Evolutionary conservation across 495 filamentous ascomycete species (phyloP).

Genomic region (Lasiosphaeria miniovina): DNA sequence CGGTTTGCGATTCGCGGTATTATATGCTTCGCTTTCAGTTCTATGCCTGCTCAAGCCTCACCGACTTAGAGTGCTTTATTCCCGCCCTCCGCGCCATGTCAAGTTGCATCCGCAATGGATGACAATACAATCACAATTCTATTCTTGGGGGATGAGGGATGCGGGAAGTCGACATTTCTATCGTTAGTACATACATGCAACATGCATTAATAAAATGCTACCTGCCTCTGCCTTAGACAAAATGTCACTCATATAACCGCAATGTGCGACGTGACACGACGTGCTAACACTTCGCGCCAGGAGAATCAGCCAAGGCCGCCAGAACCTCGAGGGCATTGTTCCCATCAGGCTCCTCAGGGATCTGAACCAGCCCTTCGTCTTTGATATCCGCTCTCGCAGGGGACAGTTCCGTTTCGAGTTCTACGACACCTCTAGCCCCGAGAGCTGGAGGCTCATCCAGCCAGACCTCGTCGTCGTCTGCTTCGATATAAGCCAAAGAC

Average conservation of each 20-base stretch:
- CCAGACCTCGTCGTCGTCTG: conserved; percentile 76
- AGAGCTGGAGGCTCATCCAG: conserved; percentile 67
- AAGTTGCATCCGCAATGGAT: conserved; percentile 33
- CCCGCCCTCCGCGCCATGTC: not conserved
- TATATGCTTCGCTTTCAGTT: too few relatives aligned
- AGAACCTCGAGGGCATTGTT: conserved; percentile 31
- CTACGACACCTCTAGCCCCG: conserved; percentile 74
- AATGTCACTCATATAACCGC: too few relatives aligned
- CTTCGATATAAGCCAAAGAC: conserved; percentile 72
- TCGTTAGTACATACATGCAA: conserved; percentile 55
- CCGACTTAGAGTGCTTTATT: not conserved
- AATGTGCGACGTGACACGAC: not conserved
- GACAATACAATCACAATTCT: conserved; percentile 61
- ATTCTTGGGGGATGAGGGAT: conserved; percentile 73
- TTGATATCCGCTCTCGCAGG: conserved; percentile 60
- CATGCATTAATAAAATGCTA: not conserved
- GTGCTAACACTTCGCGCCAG: conserved; percentile 30
- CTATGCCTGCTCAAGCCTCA: too few relatives aligned
- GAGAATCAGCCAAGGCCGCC: conserved; percentile 46
- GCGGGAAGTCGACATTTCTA: conserved; percentile 85
- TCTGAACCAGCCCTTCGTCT: conserved; percentile 78
- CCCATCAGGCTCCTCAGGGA: conserved; percentile 63
- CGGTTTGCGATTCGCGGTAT: too few relatives aligned
- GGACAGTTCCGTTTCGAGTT: conserved; percentile 70
- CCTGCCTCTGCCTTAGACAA: not conserved